A percentile compares a stretch with the other conserved stretches of the same genome.
Evolutionary conservation across 495 filamentous ascomycete species (phyloP).

Genomic region (Neurospora africana): DNA sequence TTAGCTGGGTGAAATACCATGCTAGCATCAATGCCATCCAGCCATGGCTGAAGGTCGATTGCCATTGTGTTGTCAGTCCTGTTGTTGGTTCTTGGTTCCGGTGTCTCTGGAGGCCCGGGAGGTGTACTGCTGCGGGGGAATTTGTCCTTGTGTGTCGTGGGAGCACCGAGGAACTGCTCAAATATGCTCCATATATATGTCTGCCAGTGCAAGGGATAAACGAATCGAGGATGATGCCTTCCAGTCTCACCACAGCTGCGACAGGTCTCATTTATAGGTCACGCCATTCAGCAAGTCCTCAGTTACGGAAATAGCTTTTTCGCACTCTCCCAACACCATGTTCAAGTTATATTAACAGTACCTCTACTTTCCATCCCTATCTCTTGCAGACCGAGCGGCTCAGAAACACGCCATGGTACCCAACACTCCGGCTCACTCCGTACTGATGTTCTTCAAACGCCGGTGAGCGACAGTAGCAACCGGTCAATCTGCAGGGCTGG

Average conservation of each 20-base stretch:
- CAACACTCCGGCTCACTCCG: neutral
- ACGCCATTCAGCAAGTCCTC: neutral
- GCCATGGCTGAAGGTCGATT: conserved; percentile 1
- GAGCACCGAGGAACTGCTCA: neutral
- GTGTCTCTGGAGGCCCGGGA: neutral
- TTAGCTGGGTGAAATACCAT: conserved; percentile 27
- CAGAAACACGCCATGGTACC: neutral
- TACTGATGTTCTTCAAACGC: neutral
- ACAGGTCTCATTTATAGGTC: neutral
- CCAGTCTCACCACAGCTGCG: neutral
- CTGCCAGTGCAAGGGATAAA: neutral
- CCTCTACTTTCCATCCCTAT: neutral
- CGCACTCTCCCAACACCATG: neutral
- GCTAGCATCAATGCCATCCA: conserved; percentile 18
- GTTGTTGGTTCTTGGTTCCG: neutral
- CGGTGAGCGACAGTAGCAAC: neutral
- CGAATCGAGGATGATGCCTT: neutral
- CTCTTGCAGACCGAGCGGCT: neutral
- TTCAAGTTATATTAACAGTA: neutral
- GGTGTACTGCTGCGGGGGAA: neutral
- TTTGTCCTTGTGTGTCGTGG: neutral
- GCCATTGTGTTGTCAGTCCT: neutral
- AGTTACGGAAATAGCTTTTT: neutral
- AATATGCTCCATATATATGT: neutral
- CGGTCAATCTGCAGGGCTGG: neutral